phyloP scores from a whole-genome alignment of 1,284 basidiomycete species.

The Grifola frondosa region DNA sequence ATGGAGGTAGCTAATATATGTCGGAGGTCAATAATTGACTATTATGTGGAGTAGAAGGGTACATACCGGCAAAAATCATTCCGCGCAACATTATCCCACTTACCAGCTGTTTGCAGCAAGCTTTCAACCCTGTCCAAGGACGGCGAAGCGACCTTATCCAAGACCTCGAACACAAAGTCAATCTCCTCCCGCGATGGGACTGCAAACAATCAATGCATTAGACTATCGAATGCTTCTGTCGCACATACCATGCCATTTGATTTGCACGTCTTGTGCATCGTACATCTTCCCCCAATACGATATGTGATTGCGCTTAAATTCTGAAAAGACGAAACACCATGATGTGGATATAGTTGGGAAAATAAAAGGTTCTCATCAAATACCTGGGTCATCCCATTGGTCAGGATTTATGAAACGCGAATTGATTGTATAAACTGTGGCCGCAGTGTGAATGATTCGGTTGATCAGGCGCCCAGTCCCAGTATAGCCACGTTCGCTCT shows the following conservation, averaged over 20 bases:
- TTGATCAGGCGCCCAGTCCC: constrained; percentile 81
- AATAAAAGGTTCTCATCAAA: constrained; percentile 2
- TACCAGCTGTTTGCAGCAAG: constrained; percentile 55
- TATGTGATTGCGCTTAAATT: constrained; percentile 73
- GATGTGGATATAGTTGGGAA: constrained; percentile 7
- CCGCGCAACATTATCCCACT: constrained; percentile 73
- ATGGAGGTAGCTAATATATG: constrained; percentile 53
- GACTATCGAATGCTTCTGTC: too few species aligned
- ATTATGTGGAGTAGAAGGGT: constrained; percentile 11
- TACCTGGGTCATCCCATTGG: constrained; percentile 80
- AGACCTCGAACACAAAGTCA: constrained; percentile 76
- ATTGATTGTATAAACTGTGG: constrained; percentile 79
- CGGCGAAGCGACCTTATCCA: constrained; percentile 70
- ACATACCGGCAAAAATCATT: constrained; percentile 93
- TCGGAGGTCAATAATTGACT: constrained; percentile 3
- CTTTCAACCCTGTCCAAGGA: constrained; percentile 68
- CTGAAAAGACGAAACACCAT: constrained; percentile 34
- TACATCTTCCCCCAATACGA: constrained; percentile 85
- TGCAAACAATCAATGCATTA: constrained; percentile 25
- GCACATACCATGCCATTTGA: constrained; percentile 84
- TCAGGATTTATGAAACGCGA: constrained; percentile 82
- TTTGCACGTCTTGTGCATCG: constrained; percentile 75
- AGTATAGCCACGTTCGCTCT: constrained; percentile 88
- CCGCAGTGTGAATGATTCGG: constrained; percentile 76
- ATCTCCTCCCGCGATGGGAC: constrained; percentile 78